Percentiles rank a stretch among this genome's conserved stretches.
phyloP scores from a whole-genome alignment of 768 basidiomycete species.

The Solioccasus polychromus region DNA sequence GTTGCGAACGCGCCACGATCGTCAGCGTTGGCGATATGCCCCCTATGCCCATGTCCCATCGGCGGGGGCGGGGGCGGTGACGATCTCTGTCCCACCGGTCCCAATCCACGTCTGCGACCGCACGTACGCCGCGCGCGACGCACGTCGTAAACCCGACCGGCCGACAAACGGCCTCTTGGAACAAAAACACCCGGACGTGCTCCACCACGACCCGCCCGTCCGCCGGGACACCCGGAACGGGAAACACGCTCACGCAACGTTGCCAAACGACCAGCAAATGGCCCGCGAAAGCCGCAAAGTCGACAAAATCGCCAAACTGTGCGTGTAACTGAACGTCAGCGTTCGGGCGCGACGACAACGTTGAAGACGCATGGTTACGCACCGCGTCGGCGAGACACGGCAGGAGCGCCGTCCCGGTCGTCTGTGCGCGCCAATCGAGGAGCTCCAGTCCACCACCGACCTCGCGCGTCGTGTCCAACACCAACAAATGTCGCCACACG shows the following conservation, averaged over 20 bases:
- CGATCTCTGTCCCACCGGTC: no score
- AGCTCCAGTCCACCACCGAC: conserved; percentile 24
- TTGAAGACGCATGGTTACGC: not conserved
- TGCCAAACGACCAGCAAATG: conserved; percentile 30
- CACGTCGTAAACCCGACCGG: conserved; percentile 30
- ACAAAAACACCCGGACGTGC: conserved; percentile 24
- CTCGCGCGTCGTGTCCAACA: conserved; percentile 23
- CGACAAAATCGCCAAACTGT: conserved; percentile 26
- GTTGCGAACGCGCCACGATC: conserved; percentile 22
- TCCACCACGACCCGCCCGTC: conserved; percentile 21
- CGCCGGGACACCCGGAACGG: conserved; percentile 19
- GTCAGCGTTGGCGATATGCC: conserved; percentile 18
- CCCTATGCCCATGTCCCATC: no score
- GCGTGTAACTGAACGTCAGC: not conserved
- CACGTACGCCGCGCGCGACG: conserved; percentile 9
- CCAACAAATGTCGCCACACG: conserved; percentile 20
- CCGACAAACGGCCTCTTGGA: conserved; percentile 21
- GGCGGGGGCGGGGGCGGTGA: no score
- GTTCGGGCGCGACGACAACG: not conserved
- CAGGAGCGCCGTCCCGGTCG: conserved; percentile 25
- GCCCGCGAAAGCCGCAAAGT: conserved; percentile 22
- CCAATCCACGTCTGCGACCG: no score
- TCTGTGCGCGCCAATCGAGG: conserved; percentile 26
- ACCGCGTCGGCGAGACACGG: conserved; percentile 21
- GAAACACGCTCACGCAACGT: conserved; percentile 25